Percentiles rank a stretch among this genome's conserved stretches.
These are phyloP conservation scores for Stemphylium vesicarium DNA, from an alignment of 2,329 filamentous ascomycete genomes.

Conservation along the genomic window DNA sequence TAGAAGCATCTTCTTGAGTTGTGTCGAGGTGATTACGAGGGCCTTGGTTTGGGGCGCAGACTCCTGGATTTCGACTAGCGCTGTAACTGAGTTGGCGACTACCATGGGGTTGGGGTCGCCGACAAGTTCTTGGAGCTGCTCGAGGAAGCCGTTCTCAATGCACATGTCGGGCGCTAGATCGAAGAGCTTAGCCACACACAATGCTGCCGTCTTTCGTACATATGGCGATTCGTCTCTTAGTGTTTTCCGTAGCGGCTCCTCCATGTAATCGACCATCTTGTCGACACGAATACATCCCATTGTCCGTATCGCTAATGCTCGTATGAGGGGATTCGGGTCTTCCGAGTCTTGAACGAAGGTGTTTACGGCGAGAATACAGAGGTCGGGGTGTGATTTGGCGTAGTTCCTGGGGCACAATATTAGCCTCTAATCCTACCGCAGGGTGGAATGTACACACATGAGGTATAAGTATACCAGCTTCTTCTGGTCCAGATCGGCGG, in stretches of 20 bases:
- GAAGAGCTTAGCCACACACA: slow-evolving; percentile 97
- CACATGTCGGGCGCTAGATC: slow-evolving; percentile 92
- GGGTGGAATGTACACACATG: slow-evolving; percentile 65
- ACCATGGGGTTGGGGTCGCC: slow-evolving; percentile 99
- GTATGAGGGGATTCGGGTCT: slow-evolving; percentile 94
- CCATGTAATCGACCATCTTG: slow-evolving; percentile 99
- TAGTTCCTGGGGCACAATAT: slow-evolving; percentile 75
- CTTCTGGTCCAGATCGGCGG: slow-evolving; percentile 93
- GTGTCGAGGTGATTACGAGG: slow-evolving; percentile 79
- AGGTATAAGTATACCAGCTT: slow-evolving; percentile 98
- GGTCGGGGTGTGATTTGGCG: slow-evolving; percentile 96
- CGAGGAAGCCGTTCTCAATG: slow-evolving; percentile 94
- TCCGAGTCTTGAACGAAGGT: slow-evolving; percentile 99
- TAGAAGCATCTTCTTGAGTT: slow-evolving; percentile 93
- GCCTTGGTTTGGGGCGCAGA: slow-evolving; percentile 89
- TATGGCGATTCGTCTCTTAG: slow-evolving; percentile 97
- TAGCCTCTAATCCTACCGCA: slow-evolving; percentile 2
- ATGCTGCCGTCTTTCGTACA: slow-evolving; percentile 95
- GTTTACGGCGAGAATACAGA: slow-evolving; percentile 98
- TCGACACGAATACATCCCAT: slow-evolving; percentile 99
- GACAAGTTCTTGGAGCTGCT: slow-evolving; percentile 92
- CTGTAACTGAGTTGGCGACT: slow-evolving; percentile 95
- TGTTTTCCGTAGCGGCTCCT: slow-evolving; percentile 94
- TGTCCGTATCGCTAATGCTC: slow-evolving; percentile 92
- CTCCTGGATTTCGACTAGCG: slow-evolving; percentile 88